phyloP scores from a whole-genome alignment of 2,329 filamentous ascomycete genomes.

The Colletotrichum abscissum region DNA sequence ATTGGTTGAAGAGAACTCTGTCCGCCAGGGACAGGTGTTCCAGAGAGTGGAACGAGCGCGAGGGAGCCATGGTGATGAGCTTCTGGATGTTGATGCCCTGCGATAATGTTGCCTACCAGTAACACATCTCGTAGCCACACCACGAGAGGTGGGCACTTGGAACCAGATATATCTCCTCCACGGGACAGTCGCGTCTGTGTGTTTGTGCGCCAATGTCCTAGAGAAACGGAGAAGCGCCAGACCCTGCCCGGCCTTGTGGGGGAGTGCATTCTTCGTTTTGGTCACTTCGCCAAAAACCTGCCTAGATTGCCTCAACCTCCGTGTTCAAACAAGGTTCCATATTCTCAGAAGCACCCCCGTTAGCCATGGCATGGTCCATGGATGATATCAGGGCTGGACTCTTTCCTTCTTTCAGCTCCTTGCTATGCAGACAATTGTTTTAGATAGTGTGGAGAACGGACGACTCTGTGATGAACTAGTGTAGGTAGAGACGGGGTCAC shows the following conservation, averaged over 20 bases:
- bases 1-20: constrained; percentile 34
- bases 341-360: constrained; percentile 10
- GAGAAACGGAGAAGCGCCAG: background rate
- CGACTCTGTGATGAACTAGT: background rate
- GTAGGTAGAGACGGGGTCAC: background rate
- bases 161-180: constrained; percentile 25
- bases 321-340: constrained; percentile 16
- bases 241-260: background rate
- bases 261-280: constrained; percentile 5
- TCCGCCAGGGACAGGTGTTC: constrained; percentile 33
- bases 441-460: constrained; percentile 24
- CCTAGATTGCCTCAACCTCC: background rate
- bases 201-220: background rate
- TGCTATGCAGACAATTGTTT: constrained; percentile 23
- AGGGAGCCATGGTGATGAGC: constrained; percentile 22
- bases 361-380: background rate
- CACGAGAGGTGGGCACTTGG: constrained; percentile 10
- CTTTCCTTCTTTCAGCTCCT: constrained; percentile 20
- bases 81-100: constrained; percentile 3
- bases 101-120: constrained; percentile 24
- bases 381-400: constrained; percentile 2
- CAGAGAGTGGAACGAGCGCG: constrained; percentile 31
- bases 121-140: background rate
- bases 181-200: background rate
- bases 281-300: constrained; percentile 6